Evolutionary conservation across 2,329 filamentous ascomycete species (phyloP).

Genomic region (Zymoseptoria tritici): DNA sequence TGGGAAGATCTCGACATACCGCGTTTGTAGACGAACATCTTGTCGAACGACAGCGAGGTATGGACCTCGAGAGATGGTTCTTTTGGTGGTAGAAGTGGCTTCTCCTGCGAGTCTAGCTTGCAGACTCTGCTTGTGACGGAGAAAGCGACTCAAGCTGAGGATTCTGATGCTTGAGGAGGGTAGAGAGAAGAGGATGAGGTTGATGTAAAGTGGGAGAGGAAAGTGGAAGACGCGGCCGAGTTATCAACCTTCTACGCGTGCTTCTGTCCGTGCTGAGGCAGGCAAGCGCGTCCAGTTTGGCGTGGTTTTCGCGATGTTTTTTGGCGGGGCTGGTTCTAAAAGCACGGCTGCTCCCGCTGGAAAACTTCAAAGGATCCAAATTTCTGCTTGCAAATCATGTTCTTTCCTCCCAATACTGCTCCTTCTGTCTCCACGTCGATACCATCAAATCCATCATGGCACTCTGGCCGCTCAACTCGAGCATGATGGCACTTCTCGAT

Average conservation of each 20-base stretch:
- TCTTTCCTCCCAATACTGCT: neutral
- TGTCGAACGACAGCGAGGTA: slow-evolving; percentile 25
- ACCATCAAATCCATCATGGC: neutral
- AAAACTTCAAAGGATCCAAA: neutral
- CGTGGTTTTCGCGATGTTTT: neutral
- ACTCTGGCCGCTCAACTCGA: neutral
- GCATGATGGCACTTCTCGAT: neutral
- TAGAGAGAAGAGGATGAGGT: neutral
- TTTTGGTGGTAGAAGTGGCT: slow-evolving; percentile 6
- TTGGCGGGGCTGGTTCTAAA: neutral
- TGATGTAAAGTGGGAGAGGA: neutral
- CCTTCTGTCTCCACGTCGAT: neutral
- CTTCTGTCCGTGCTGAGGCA: too few relatives aligned
- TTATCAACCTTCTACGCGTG: too few relatives aligned
- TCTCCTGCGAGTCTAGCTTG: slow-evolving; percentile 5
- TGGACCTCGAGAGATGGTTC: slow-evolving; percentile 15
- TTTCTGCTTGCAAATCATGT: neutral
- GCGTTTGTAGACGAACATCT: slow-evolving; percentile 58
- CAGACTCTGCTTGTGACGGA: slow-evolving; percentile 1
- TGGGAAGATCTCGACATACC: slow-evolving; percentile 36
- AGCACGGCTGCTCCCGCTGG: neutral
- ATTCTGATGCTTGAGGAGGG: slow-evolving; percentile 11
- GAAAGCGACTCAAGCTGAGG: slow-evolving; percentile 11
- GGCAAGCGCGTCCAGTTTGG: neutral
- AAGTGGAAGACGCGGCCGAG: neutral